phyloP scores from a whole-genome alignment of 768 basidiomycete species.

The Porpolomopsis calyptriformis region DNA sequence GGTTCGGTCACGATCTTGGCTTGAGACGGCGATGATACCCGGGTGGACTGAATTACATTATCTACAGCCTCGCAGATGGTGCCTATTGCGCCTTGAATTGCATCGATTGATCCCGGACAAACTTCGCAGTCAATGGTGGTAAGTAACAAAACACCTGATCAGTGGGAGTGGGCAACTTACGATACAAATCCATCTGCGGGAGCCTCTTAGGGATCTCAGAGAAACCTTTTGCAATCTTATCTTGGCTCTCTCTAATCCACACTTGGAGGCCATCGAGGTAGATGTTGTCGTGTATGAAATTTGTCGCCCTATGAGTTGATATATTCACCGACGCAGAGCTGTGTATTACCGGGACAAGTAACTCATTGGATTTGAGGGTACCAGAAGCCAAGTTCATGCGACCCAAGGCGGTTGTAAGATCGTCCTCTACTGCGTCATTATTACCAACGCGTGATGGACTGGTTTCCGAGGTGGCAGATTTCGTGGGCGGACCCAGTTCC shows the following conservation, averaged over 20 bases:
- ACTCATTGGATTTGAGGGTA: conserved; percentile 12
- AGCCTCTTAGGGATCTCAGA: conserved; percentile 69
- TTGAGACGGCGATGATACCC: too few species aligned
- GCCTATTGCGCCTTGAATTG: conserved; percentile 73
- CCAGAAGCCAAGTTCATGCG: conserved; percentile 30
- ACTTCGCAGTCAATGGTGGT: conserved; percentile 33
- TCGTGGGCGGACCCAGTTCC: conserved; percentile 18
- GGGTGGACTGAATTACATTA: conserved; percentile 30
- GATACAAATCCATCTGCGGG: conserved; percentile 74
- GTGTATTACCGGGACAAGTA: conserved; percentile 36
- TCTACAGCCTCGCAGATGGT: conserved; percentile 88
- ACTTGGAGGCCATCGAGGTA: conserved; percentile 53
- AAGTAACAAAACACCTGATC: not conserved
- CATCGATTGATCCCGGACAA: conserved; percentile 63
- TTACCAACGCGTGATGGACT: not conserved
- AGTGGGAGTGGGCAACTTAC: conserved; percentile 35
- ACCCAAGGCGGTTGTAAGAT: conserved; percentile 36
- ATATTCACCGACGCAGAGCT: conserved; percentile 47
- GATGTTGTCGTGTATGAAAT: conserved; percentile 63
- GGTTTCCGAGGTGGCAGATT: conserved; percentile 4
- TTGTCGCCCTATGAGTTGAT: conserved; percentile 51
- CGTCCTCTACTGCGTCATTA: conserved; percentile 22
- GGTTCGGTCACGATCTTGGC: not conserved
- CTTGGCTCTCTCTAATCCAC: conserved; percentile 50
- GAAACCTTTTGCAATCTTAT: conserved; percentile 48